These are phyloP conservation scores for Debaryomyces tyrocola DNA, from an alignment of 805 yeast genomes.

Conservation along the genomic window DNA sequence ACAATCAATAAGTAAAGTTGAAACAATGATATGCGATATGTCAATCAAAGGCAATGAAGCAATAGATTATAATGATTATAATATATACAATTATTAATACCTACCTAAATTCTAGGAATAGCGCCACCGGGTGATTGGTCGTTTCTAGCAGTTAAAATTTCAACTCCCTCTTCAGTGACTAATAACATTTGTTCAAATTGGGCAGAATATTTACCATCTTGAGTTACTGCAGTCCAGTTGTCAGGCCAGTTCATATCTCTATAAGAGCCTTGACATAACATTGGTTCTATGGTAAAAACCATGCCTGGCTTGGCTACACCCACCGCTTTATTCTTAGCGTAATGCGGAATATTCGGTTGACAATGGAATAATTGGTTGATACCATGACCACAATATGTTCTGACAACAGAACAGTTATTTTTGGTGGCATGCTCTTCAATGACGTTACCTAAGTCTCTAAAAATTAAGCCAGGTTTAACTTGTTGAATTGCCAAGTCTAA, in stretches of 20 bases:
- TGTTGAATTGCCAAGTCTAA: constrained; percentile 77
- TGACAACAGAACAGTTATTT: constrained; percentile 81
- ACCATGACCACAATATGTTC: constrained; percentile 94
- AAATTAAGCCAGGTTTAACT: constrained; percentile 89
- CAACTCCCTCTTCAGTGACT: constrained; percentile 92
- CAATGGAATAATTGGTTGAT: constrained; percentile 84
- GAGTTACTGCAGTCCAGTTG: constrained; percentile 92
- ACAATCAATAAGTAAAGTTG: constrained; percentile 23
- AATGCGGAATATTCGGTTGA: constrained; percentile 91
- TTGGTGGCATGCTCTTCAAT: constrained; percentile 84
- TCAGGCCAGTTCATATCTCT: constrained; percentile 93
- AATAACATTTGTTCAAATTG: constrained; percentile 94
- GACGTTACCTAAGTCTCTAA: constrained; percentile 81
- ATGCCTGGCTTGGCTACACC: constrained; percentile 95
- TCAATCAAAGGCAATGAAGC: constrained; percentile 19
- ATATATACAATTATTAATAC: constrained; percentile 1
- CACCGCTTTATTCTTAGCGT: constrained; percentile 87
- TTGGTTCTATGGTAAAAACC: constrained; percentile 96
- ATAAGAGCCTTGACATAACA: constrained; percentile 84
- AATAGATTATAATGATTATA: constrained; percentile 2
- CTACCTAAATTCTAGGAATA: constrained; percentile 47
- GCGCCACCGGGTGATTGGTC: constrained; percentile 90
- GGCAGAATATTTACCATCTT: constrained; percentile 87
- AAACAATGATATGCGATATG: constrained; percentile 19
- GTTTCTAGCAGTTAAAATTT: constrained; percentile 80